Base-by-base conservation (phyloP, 139 green algal genomes). In the Diplosphaera chodatii region DNA sequence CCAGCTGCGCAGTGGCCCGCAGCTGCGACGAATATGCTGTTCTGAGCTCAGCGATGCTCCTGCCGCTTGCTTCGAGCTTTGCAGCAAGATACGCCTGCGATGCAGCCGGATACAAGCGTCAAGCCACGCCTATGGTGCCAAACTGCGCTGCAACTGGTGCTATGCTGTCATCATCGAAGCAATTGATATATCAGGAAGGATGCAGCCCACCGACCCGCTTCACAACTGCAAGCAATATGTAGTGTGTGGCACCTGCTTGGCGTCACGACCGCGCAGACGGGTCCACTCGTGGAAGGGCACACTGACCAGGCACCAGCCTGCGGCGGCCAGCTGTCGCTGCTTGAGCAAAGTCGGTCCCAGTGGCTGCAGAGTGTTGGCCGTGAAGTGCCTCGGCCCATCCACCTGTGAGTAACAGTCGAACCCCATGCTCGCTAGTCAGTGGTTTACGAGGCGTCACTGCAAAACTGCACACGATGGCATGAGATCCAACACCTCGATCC, bases 381-480 rank as follows among this genome's bases (percentile, higher is more conserved):
- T 72, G 68, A 78, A 83, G 31, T 83, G 78, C 18, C 40, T 32
- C 20, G 78, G 78, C 20, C 78, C 78, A 33, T 83, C 78, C 4
- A 32, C 69, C 55, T 59, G 48, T n/a, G n/a, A n/a, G n/a, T n/a
- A n/a, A n/a, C n/a, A n/a, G n/a, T n/a, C n/a, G n/a, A n/a, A n/a
- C n/a, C n/a, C n/a, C n/a, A n/a, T n/a, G n/a, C n/a, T n/a, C n/a
- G n/a, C n/a, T n/a, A n/a, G n/a, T n/a, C n/a, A n/a, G n/a, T n/a
- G n/a, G n/a, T n/a, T n/a, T n/a, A n/a, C n/a, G n/a, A n/a, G n/a
- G n/a, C n/a, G n/a, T n/a, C n/a, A n/a, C n/a, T n/a, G n/a, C n/a
- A n/a, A n/a, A n/a, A n/a, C n/a, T n/a, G n/a, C n/a, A n/a, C n/a
- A n/a, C n/a, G n/a, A n/a, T n/a, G n/a, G n/a, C n/a, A n/a, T n/a